Evolutionary conservation across 2,329 filamentous ascomycete species (phyloP).

Genomic region (Fusarium sp.): DNA sequence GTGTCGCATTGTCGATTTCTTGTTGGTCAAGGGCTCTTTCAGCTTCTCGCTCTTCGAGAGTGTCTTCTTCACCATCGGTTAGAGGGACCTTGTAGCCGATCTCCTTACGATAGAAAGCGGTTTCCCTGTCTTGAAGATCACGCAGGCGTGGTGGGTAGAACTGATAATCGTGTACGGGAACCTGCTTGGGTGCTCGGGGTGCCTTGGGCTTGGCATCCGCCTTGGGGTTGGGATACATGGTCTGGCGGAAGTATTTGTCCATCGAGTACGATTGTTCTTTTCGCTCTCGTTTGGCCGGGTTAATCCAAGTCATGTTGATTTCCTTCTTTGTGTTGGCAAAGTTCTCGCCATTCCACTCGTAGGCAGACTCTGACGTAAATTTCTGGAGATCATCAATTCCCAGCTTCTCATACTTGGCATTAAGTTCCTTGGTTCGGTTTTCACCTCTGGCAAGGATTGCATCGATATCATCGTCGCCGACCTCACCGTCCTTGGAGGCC

Average conservation of each 20-base stretch:
- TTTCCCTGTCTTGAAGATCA: conserved; percentile 95
- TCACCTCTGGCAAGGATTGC: conserved; percentile 87
- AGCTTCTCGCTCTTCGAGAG: conserved; percentile 84
- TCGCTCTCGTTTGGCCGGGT: conserved; percentile 96
- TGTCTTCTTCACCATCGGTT: conserved; percentile 89
- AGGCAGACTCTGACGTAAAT: conserved; percentile 96
- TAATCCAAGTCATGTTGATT: conserved; percentile 95
- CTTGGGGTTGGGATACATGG: conserved; percentile 82
- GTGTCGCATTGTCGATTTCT: conserved; percentile 91
- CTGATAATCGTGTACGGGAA: conserved; percentile 93
- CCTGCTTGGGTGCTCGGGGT: conserved; percentile 93
- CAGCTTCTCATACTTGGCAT: conserved; percentile 94
- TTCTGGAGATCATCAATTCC: conserved; percentile 98
- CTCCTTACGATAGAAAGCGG: conserved; percentile 94
- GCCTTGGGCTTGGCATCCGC: conserved; percentile 93
- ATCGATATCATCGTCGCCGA: conserved; percentile 93
- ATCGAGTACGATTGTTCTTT: conserved; percentile 99
- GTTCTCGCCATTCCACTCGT: conserved; percentile 98
- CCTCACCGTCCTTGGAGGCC: conserved; percentile 67
- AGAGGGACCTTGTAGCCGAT: conserved; percentile 94
- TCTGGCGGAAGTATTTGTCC: conserved; percentile 97
- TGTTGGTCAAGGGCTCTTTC: conserved; percentile 89
- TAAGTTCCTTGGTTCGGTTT: conserved; percentile 87
- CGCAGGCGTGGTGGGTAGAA: conserved; percentile 89
- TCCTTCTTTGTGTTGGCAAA: conserved; percentile 94